Evolutionary conservation across 2,329 filamentous ascomycete species (phyloP).

Genomic region (Xylariaceae sp.): DNA sequence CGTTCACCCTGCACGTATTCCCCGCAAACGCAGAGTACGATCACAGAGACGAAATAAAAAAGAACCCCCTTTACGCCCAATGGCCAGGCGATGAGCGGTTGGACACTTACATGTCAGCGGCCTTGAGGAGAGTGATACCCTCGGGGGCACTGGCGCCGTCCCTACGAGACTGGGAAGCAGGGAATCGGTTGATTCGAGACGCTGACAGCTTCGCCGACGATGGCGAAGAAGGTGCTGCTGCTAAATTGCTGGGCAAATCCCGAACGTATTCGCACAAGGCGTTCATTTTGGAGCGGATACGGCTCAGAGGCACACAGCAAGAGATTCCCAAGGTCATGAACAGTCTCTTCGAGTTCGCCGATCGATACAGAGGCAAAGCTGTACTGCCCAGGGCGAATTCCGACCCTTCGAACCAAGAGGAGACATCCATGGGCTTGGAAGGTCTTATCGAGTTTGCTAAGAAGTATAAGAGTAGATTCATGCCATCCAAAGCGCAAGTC

Average conservation of each 20-base stretch:
- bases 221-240: constrained; percentile 23
- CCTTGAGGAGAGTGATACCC: constrained; percentile 26
- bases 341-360: constrained; percentile 23
- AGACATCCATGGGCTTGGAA: too few species aligned
- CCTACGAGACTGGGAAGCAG: constrained; percentile 31
- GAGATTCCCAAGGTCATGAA: constrained; percentile 26
- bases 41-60: constrained; percentile 24
- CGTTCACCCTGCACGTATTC: constrained; percentile 30
- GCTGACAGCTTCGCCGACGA: constrained; percentile 22
- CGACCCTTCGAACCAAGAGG: neutral
- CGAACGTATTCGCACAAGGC: constrained; percentile 13
- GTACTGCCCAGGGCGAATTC: neutral
- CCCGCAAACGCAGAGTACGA: constrained; percentile 26
- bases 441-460: too few species aligned
- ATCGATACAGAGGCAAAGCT: constrained; percentile 8
- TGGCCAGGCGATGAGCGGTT: constrained; percentile 25
- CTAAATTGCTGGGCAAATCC: constrained; percentile 21
- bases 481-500: neutral
- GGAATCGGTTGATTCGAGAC: constrained; percentile 26
- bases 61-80: constrained; percentile 27
- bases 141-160: constrained; percentile 26
- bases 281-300: constrained; percentile 25
- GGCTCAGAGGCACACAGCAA: constrained; percentile 15
- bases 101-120: constrained; percentile 28
- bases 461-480: too few species aligned